Evolutionary conservation across 176 grass and related monocot genomes (phyloP).

Genomic region (Tillandsia fasciculata): DNA sequence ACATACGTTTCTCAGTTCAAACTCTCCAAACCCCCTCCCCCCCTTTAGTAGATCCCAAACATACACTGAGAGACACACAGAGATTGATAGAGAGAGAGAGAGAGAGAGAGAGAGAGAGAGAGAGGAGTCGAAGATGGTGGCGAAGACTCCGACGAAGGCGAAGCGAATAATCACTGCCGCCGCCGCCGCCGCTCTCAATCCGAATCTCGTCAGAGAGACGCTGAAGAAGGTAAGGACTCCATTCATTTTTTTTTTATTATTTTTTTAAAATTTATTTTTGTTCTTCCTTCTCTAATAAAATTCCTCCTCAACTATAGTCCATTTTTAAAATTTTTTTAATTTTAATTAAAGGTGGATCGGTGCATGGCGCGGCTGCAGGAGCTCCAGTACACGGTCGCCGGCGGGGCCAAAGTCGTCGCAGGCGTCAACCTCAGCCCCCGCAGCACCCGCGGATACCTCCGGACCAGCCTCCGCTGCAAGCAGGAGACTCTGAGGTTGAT

Average conservation of each 20-base stretch:
- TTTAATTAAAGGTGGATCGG: conserved; percentile 35
- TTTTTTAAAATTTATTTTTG: too few species aligned
- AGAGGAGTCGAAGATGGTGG: conserved; percentile 49
- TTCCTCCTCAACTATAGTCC: too few species aligned
- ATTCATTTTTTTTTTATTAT: neutral
- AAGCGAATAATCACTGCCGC: conserved; percentile 20
- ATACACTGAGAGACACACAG: too few species aligned
- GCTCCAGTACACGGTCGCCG: conserved; percentile 87
- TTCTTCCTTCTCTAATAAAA: too few species aligned
- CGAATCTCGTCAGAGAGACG: conserved; percentile 20
- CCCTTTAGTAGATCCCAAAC: neutral
- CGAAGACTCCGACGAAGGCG: conserved; percentile 54
- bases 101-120: neutral
- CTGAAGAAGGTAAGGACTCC: conserved; percentile 48
- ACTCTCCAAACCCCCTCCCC: conserved; percentile 1
- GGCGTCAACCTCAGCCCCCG: conserved; percentile 85
- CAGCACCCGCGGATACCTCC: conserved; percentile 81
- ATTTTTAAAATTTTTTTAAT: too few species aligned
- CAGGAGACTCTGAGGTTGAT: conserved; percentile 70
- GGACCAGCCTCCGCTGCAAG: conserved; percentile 87
- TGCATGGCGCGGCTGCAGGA: conserved; percentile 94
- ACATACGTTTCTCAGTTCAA: conserved; percentile 17
- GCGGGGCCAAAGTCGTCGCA: conserved; percentile 70
- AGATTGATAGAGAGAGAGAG: neutral
- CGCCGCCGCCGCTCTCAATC: conserved; percentile 13